A percentile compares a stretch with the other conserved stretches of the same genome.
These are phyloP conservation scores for Solanum chacoense DNA, from an alignment of 305 asterid genomes.

Conservation along the genomic window DNA sequence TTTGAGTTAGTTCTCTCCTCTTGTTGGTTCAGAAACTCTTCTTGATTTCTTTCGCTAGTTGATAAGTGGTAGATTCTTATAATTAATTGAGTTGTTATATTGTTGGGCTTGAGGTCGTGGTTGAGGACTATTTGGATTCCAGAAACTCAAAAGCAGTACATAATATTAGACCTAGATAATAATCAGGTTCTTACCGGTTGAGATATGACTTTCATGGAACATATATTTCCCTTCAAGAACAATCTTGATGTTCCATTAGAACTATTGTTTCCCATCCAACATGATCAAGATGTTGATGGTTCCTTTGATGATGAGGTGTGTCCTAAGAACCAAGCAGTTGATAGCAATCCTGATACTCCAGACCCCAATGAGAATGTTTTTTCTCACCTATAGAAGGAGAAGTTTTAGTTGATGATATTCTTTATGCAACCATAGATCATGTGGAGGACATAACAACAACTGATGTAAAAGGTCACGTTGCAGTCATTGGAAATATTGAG, in stretches of 20 bases:
- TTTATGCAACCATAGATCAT: not conserved
- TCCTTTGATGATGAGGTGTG: not conserved
- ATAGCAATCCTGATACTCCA: not conserved
- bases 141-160: not conserved
- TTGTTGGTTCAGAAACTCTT: not conserved
- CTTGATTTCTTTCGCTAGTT: too few relatives aligned
- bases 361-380: too few relatives aligned
- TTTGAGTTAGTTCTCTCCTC: not conserved
- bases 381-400: not conserved
- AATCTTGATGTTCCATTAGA: not conserved
- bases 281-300: not conserved
- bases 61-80: not conserved
- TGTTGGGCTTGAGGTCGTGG: not conserved
- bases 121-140: not conserved
- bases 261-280: not conserved
- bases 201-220: not conserved
- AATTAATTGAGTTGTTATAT: too few relatives aligned
- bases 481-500: not conserved
- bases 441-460: not conserved
- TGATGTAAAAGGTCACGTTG: not conserved
- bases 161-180: not conserved
- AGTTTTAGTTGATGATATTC: not conserved
- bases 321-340: not conserved
- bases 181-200: not conserved
- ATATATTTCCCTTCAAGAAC: not conserved